phyloP scores from a whole-genome alignment of 2,329 filamentous ascomycete genomes.

The Microcyclospora tardicrescens region DNA sequence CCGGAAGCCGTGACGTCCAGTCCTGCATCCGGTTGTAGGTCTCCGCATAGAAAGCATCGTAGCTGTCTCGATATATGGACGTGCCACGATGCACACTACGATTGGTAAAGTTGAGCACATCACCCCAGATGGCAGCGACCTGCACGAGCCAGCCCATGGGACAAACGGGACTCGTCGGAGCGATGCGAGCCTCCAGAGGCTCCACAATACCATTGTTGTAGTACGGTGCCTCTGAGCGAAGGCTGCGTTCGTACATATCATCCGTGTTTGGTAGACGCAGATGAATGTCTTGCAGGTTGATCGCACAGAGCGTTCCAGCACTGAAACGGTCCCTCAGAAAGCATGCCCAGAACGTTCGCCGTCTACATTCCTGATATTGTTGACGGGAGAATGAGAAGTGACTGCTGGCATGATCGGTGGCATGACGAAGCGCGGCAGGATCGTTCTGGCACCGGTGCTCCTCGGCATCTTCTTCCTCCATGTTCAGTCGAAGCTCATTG shows the following conservation, averaged over 20 bases:
- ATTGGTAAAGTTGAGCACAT: constrained; percentile 48
- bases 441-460: background rate
- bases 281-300: constrained; percentile 53
- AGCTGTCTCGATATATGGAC: constrained; percentile 31
- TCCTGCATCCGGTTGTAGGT: constrained; percentile 40
- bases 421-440: too few species aligned
- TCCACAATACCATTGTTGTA: constrained; percentile 44
- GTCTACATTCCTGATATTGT: constrained; percentile 49
- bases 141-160: constrained; percentile 50
- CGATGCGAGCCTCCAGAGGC: constrained; percentile 19
- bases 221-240: constrained; percentile 44
- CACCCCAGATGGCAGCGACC: constrained; percentile 52
- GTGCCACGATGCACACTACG: constrained; percentile 35
- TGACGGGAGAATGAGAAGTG: constrained; percentile 18
- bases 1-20: constrained; percentile 48
- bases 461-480: constrained; percentile 38
- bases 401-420: constrained; percentile 4
- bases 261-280: constrained; percentile 52
- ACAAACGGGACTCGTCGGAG: constrained; percentile 30
- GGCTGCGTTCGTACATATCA: constrained; percentile 48
- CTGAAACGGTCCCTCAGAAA: constrained; percentile 57
- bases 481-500: constrained; percentile 43
- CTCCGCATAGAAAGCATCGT: constrained; percentile 41
- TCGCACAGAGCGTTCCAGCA: constrained; percentile 37
- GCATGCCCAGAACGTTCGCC: constrained; percentile 59